Evolutionary conservation across 169 alveolate species (phyloP), one percentile per base, ranked within the genome.

Genomic region (Cryptosporidium meleagridis): DNA sequence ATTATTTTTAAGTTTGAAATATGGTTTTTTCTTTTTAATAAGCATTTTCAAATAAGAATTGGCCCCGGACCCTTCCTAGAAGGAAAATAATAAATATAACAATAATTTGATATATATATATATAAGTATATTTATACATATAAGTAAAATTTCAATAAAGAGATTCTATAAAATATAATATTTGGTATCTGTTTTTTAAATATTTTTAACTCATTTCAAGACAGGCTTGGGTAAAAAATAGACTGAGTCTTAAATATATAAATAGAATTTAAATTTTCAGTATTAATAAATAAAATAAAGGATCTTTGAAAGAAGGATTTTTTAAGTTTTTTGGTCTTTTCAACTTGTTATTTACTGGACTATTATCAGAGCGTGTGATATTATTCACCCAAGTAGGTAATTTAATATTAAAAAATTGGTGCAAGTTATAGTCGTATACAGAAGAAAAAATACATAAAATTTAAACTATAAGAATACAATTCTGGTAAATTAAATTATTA

Each of bases 321-420:
- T 8, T 9, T 37, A 55, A 26, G 35, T 55, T 55, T 41, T 26
- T 55, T 26, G 67, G 67, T 16, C 23, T 55, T 55, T n/a, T 55
- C n/a, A 23, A 23, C 18, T 53, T 18, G n/a, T 6, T 23, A 23
- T 21, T n/a, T 55, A 9, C 35, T 4, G 35, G 23, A 9, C 37
- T 26, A 5, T n/a, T 21, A 12, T 16, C 23, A 55, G 6, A 23
- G 35, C 10, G 67, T 55, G 67, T 55, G 67, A 55, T 26, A 55
- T 26, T 55, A 55, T 55, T 55, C 67, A 55, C 67, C 67, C 67
- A 55, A 53, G 37, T 55, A 55, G 67, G 37, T 55, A 55, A 55
- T 55, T 55, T 55, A 26, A 55, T 23, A 26, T 26, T 21, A 55
- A 55, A 26, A 16, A 26, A 23, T 53, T 53, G 29, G 67, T 55